Conservation (phyloP, 805 yeast species). For the Tetrapisispora pingtungensis region DNA sequence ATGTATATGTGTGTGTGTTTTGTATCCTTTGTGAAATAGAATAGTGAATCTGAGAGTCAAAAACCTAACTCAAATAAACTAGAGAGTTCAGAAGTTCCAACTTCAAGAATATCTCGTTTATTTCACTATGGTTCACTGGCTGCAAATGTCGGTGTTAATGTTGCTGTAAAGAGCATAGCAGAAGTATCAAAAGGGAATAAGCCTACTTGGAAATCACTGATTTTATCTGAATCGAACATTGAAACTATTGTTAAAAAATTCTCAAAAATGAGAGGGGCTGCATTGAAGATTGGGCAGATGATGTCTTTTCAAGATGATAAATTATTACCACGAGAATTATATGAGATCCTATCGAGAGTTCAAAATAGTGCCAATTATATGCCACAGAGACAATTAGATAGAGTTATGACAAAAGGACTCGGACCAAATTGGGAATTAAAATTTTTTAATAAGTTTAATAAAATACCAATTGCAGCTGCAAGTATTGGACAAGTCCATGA, state of each 20-base stretch:
- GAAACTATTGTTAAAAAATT: constrained; percentile 82
- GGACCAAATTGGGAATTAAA: constrained; percentile 69
- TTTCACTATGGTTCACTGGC: constrained; percentile 91
- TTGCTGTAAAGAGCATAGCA: constrained; percentile 65
- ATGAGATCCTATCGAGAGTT: constrained; percentile 67
- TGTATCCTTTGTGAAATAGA: background rate
- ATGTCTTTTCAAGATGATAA: constrained; percentile 87
- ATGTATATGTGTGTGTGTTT: no score
- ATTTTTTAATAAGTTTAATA: constrained; percentile 55
- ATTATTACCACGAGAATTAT: constrained; percentile 76
- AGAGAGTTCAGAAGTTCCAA: constrained; percentile 59
- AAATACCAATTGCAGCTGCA: constrained; percentile 91
- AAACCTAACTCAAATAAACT: constrained; percentile 6
- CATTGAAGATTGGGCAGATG: constrained; percentile 94
- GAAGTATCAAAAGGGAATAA: constrained; percentile 49
- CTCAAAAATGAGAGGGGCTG: constrained; percentile 97
- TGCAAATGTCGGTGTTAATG: constrained; percentile 81
- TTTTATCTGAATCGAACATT: constrained; percentile 73
- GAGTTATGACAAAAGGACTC: constrained; percentile 59
- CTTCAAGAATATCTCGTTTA: constrained; percentile 75
- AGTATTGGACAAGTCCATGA: constrained; percentile 94
- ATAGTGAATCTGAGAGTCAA: background rate
- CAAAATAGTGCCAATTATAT: constrained; percentile 94
- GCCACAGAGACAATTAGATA: constrained; percentile 85
- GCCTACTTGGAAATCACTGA: constrained; percentile 43